Base-by-base conservation (phyloP, 2,329 filamentous ascomycete genomes). In the Ceratocystiopsis sp. region DNA sequence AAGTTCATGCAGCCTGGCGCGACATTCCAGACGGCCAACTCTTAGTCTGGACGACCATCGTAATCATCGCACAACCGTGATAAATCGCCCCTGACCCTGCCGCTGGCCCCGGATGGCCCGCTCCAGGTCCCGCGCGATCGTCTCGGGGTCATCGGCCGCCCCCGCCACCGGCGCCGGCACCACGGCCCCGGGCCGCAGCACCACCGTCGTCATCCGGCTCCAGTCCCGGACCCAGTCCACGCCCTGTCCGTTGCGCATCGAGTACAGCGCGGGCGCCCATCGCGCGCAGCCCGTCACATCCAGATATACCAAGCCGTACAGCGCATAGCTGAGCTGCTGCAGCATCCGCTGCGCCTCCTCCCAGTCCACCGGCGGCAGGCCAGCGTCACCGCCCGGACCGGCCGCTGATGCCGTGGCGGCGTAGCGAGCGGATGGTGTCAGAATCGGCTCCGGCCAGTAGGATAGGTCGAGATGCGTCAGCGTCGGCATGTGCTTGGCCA, bases 401-500 rank as follows among this genome's bases (percentile, higher is more conserved):
- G 25, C 25, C 5, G 25, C 25, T 2, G 21, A 4, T 8, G 25
- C 25, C 25, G 25, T 10, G 2, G 66, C 65, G 0, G 69, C 58
- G 21, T 60, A 60, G 45, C 62, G 66, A 8, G 72, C 65, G 49
- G 70, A 68, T 10, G 70, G 69, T 2, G 71, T 73, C n/a, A 75
- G 57, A 15, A 65, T 66, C 2, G 75, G 75, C 41, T 67, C 65
- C 1, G 75, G 75, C 75, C 75, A 79, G 53, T 69, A 71, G 15
- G 73, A 72, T 8, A 79, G 62, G 49, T 68, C 75, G 36, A 79
- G 60, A 51, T 79, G 73, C 2, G 75, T 79, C 35, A 79, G 57
- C 14, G 62, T 66, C 0, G 64, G 64, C 8, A 75, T 54, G 49
- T 69, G 72, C 12, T 61, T 54, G 0, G 71, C 65, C n/a, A 79